Conservation (phyloP, 371 early-diverging fungal species). For the Mortierella sp. region DNA sequence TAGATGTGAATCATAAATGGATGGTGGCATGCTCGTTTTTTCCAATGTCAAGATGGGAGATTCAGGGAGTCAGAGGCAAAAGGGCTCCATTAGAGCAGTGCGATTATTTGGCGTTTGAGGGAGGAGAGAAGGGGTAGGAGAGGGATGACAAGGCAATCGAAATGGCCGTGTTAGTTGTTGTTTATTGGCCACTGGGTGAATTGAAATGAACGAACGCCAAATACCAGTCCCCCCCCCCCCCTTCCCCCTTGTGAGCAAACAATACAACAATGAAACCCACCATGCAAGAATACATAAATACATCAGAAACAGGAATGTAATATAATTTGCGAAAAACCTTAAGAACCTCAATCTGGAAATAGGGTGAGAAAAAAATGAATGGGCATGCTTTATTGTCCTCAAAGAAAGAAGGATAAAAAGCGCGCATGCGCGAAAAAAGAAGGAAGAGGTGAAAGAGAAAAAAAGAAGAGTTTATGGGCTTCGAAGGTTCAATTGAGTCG, state of each 20-base stretch:
- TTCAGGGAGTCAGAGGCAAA: no score
- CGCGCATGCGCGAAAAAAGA: background rate
- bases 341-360: background rate
- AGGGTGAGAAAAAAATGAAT: background rate
- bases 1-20: no score
- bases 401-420: background rate
- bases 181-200: background rate
- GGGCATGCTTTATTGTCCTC: background rate
- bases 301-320: background rate
- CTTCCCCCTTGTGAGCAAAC: background rate
- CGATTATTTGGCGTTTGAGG: no score
- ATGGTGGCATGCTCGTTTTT: no score
- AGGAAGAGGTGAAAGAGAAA: background rate
- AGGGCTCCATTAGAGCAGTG: no score
- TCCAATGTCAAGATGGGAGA: no score
- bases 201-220: background rate
- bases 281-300: background rate
- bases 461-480: background rate
- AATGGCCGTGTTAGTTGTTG: no score
- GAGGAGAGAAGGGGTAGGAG: no score
- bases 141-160: no score
- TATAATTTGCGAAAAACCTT: background rate
- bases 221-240: background rate
- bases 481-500: no score
- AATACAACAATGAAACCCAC: background rate